Base-by-base conservation (phyloP, 345 rosid genomes). In the Turnera subulata region DNA sequence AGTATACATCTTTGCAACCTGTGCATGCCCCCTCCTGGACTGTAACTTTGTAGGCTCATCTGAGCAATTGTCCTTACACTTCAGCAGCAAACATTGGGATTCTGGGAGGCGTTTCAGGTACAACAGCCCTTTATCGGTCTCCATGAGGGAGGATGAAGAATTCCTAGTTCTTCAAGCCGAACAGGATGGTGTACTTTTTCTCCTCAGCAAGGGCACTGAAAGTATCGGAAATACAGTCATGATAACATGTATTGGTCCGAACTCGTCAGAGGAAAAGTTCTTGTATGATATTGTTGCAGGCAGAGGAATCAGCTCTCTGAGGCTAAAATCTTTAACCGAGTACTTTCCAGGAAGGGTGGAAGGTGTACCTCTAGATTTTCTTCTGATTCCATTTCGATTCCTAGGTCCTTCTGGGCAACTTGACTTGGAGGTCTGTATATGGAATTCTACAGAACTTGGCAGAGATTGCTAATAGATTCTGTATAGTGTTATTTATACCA, bases 21-120 rank as follows among this genome's bases (percentile, higher is more conserved):
- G 83, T 47, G 59, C 79, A 0, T 88, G 96, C 80, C 96, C 92
- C 9, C 2, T 79, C 19, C 12, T 13, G 24, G 25, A 25, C 46
- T 85, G 92, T 71, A 38, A 53, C 71, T 81, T 65, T 52, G 7
- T 63, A 17, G 80, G 79, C 29, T 74, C 82, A 10, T 63, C 66
- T 21, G 69, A 64, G 53, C 72, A 73, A 25, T 44, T 88, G 23
- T 59, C 46, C 8, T 25, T 50, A 23, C 88, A 83, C 62, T 73
- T 80, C 32, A 25, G 60, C 16, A 46, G 6, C 32, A 55, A 76
- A 35, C 96, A 85, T 63, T 62, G 60, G 38, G 52, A 38, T 13
- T 13, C 58, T 10, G 68, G 55, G 2, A 47, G 76, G 50, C 66
- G 66, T 12, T 76, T 79, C 46, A 55, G 29, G 52, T 76, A 76